These are phyloP conservation scores for Colletotrichum salicis DNA, from an alignment of 2,329 filamentous ascomycete species.

Conservation along the genomic window DNA sequence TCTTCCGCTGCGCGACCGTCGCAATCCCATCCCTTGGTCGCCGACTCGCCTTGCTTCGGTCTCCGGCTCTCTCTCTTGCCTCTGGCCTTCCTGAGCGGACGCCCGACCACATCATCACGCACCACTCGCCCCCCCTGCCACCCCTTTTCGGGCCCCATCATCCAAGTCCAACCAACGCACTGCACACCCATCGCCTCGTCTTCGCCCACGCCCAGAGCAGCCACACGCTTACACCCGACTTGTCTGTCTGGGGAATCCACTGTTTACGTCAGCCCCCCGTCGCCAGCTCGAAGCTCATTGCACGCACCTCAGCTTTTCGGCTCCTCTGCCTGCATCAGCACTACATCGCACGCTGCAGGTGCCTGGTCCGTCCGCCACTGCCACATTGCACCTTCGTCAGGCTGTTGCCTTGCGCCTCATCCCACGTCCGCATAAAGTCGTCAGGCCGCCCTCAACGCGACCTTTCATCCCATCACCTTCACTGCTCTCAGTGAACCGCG, in stretches of 20 bases:
- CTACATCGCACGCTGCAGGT: conserved; percentile 18
- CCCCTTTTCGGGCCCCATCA: conserved; percentile 30
- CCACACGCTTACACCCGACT: conserved; percentile 25
- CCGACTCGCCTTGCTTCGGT: conserved; percentile 26
- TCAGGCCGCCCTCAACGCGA: neutral
- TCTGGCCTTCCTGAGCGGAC: conserved; percentile 24
- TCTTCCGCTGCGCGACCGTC: conserved; percentile 37
- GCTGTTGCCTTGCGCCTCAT: conserved; percentile 30
- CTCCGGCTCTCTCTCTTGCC: conserved; percentile 26
- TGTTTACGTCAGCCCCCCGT: conserved; percentile 36
- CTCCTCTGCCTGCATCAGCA: conserved; percentile 11
- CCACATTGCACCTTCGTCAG: conserved; percentile 13
- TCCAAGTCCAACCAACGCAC: conserved; percentile 25
- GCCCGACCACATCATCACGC: conserved; percentile 36
- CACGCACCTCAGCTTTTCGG: conserved; percentile 11
- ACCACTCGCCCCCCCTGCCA: conserved; percentile 31
- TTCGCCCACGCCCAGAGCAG: conserved; percentile 19
- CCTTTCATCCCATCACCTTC: conserved; percentile 40
- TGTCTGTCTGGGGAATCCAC: conserved; percentile 24
- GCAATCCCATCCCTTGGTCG: conserved; percentile 29
- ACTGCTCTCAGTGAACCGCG: conserved; percentile 47
- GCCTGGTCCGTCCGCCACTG: conserved; percentile 29
- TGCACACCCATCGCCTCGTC: conserved; percentile 10
- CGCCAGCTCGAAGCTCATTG: conserved; percentile 5
- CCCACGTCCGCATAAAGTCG: conserved; percentile 23